Evolutionary conservation across 768 basidiomycete species (phyloP), one percentile per base, ranked within the genome.

Genomic region (Suillus americanus): DNA sequence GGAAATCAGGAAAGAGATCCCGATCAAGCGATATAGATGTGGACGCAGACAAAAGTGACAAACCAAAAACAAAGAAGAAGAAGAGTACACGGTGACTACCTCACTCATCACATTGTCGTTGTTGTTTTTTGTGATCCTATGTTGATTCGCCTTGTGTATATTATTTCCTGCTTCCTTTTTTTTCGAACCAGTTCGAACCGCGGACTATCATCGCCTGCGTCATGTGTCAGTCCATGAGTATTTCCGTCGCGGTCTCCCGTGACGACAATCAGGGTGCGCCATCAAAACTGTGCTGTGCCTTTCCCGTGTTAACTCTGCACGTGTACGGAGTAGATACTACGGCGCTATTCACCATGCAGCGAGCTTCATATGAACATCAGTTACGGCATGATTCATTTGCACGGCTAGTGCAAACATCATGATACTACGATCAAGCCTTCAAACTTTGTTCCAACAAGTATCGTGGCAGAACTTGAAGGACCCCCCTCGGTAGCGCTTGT

Each of bases 251-350:
- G 18, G 38, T 37, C 38, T 59, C 57, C 37, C 23, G 56, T 57
- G 14, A 37, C 56, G 18, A 57, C 23, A 57, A 38, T 57, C 56
- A 57, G 56, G 56, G 25, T 57, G 56, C 56, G 56, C 56, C 38
- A 16, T 57, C 38, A 16, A 20, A 40, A 57, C 3, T 57, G 23
- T 57, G 56, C 5, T 40, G 25, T 38, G 20, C 25, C 16, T 57
- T 28, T 41, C 40, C 40, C 18, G 20, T 13, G 38, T 59, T 40
- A 28, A 59, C 56, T 28, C 25, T 59, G 38, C 56, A 59, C 56
- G 56, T 59, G 57, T 59, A 40, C 28, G 57, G 57, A 20, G 18
- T 41, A 59, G 57, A 59, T 35, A 54, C 53, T 35, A 54, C 53
- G 33, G 53, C 53, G 30, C 20, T 33, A 37, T 35, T 10, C 28